phyloP scores from a whole-genome alignment of 257 asterid species.

The Lithospermum erythrorhizon region DNA sequence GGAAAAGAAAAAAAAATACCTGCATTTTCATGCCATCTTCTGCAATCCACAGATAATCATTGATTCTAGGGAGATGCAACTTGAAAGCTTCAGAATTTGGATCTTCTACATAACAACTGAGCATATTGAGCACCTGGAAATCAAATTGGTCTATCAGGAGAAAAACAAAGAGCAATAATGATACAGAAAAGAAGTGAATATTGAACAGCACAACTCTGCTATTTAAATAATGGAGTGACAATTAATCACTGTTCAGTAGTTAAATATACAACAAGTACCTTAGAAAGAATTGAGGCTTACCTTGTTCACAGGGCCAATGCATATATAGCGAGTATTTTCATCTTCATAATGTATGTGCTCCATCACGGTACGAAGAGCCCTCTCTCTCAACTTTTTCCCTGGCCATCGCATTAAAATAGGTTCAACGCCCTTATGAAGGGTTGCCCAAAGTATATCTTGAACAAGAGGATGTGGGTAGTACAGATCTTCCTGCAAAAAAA shows the following conservation, averaged over 20 bases:
- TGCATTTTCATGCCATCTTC: slow-evolving; percentile 99
- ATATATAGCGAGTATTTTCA: slow-evolving; percentile 86
- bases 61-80: slow-evolving; percentile 82
- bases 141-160: neutral
- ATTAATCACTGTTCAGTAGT: neutral
- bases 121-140: slow-evolving; percentile 80
- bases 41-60: slow-evolving; percentile 89
- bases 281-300: slow-evolving; percentile 24
- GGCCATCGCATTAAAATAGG: slow-evolving; percentile 92
- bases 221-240: neutral
- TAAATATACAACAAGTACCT: neutral
- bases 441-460: slow-evolving; percentile 85
- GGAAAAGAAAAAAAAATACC: slow-evolving; percentile 23
- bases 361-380: slow-evolving; percentile 57
- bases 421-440: slow-evolving; percentile 74
- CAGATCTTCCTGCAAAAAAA: slow-evolving; percentile 76
- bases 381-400: slow-evolving; percentile 82
- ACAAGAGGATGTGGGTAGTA: slow-evolving; percentile 90
- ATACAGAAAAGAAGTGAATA: neutral
- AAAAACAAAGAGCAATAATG: neutral
- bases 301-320: slow-evolving; percentile 98
- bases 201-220: neutral
- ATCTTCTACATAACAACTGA: slow-evolving; percentile 98
- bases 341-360: slow-evolving; percentile 97
- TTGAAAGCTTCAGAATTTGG: slow-evolving; percentile 93